Evolutionary conservation across 192 early-diverging fungal species (phyloP).

Genomic region (Diversispora epigaea): DNA sequence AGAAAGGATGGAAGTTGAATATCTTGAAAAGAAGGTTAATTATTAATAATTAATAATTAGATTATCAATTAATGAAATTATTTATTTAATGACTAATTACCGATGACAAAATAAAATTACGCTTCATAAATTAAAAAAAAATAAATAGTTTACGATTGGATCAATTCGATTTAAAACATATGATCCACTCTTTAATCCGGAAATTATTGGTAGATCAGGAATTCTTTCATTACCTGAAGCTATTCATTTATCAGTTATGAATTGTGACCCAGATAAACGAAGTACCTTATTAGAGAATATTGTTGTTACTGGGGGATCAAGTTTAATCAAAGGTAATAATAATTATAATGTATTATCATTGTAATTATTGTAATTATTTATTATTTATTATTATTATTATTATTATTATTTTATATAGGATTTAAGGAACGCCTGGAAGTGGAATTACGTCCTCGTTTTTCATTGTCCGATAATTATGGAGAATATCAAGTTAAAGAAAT

Average conservation of each 20-base stretch:
- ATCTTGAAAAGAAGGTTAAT: slow-evolving; percentile 56
- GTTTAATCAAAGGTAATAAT: slow-evolving; percentile 42
- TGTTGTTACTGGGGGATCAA: slow-evolving; percentile 80
- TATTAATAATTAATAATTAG: slow-evolving; percentile 2
- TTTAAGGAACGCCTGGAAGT: slow-evolving; percentile 71
- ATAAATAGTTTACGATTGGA: too few species aligned
- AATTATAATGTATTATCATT: background rate
- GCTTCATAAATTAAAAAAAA: too few species aligned
- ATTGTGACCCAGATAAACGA: slow-evolving; percentile 74
- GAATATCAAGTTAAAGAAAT: slow-evolving; percentile 84
- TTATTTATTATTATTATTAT: background rate
- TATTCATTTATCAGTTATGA: slow-evolving; percentile 55
- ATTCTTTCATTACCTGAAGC: slow-evolving; percentile 54
- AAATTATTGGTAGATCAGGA: slow-evolving; percentile 39
- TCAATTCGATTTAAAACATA: too few species aligned
- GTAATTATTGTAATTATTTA: background rate
- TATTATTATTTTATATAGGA: slow-evolving; percentile 40
- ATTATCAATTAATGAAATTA: background rate
- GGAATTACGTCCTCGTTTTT: slow-evolving; percentile 59
- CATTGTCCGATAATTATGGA: slow-evolving; percentile 79
- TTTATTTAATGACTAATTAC: background rate
- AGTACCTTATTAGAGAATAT: slow-evolving; percentile 83
- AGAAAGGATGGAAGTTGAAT: slow-evolving; percentile 51
- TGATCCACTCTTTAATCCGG: slow-evolving; percentile 43
- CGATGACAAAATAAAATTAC: too few species aligned